Conservation (phyloP, 257 asterid genomes). For the Plectranthus barbatus region DNA sequence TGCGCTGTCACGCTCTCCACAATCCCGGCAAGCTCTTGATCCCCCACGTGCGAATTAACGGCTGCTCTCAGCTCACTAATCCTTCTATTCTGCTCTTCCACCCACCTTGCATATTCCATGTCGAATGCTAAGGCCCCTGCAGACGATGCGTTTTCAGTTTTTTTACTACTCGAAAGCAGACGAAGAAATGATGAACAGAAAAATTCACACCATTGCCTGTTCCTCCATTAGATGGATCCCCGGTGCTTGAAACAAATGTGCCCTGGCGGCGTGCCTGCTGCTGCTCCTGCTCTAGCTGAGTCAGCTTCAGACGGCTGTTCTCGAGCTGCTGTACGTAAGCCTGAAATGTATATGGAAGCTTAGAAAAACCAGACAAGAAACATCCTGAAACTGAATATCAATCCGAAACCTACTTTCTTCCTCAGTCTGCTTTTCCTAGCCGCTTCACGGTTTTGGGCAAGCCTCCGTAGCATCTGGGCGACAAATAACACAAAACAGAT, state of each 20-base stretch:
- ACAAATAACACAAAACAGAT: conserved; percentile 7
- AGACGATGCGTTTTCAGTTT: background rate
- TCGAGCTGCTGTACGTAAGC: conserved; percentile 96
- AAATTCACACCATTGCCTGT: conserved; percentile 65
- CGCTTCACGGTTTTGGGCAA: conserved; percentile 96
- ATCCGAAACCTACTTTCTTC: conserved; percentile 52
- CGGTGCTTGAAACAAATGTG: conserved; percentile 45
- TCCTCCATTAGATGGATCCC: conserved; percentile 61
- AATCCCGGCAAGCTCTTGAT: conserved; percentile 54
- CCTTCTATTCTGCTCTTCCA: conserved; percentile 67
- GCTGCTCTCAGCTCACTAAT: conserved; percentile 67
- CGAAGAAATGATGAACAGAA: background rate
- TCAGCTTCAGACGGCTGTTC: conserved; percentile 85
- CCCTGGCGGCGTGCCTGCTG: conserved; percentile 86
- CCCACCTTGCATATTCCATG: conserved; percentile 74
- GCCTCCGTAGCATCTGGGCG: conserved; percentile 66
- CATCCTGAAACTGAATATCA: background rate
- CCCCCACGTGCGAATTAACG: conserved; percentile 68
- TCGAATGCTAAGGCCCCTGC: conserved; percentile 83
- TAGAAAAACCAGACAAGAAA: background rate
- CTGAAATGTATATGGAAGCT: conserved; percentile 28
- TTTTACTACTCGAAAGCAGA: background rate
- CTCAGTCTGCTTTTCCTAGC: conserved; percentile 89
- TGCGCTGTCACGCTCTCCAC: conserved; percentile 56
- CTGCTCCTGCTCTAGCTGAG: conserved; percentile 89